These are phyloP conservation scores for Ocimum tenuiflorum DNA, from an alignment of 257 asterid species.

Conservation along the genomic window DNA sequence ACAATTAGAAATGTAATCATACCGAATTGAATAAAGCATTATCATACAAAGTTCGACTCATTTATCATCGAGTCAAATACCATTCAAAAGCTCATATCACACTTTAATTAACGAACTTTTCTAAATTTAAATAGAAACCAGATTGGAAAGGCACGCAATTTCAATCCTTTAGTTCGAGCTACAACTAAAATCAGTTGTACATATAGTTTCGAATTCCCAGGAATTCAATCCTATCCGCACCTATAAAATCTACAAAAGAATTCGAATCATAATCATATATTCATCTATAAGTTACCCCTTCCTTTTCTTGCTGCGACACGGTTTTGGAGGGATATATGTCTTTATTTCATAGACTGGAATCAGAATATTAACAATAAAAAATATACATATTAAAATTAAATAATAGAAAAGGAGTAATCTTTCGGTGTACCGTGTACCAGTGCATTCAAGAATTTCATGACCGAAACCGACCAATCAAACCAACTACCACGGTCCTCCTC, in stretches of 20 bases:
- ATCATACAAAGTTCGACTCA: too few relatives aligned
- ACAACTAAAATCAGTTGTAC: too few relatives aligned
- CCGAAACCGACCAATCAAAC: slow-evolving; percentile 17
- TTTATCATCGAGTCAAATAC: too few relatives aligned
- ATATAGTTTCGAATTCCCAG: not conserved
- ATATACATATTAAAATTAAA: not conserved
- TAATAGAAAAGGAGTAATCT: not conserved
- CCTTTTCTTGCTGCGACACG: not conserved
- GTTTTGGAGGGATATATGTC: too few relatives aligned
- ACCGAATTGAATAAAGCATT: too few relatives aligned
- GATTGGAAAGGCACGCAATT: too few relatives aligned
- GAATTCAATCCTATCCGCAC: not conserved
- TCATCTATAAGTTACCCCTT: not conserved
- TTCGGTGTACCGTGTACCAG: not conserved
- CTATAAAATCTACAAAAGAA: not conserved
- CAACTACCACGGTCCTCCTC: slow-evolving; percentile 16
- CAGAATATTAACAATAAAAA: not conserved
- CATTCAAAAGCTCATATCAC: too few relatives aligned
- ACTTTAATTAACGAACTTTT: too few relatives aligned
- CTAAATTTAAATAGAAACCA: too few relatives aligned
- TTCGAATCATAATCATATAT: not conserved
- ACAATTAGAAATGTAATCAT: too few relatives aligned
- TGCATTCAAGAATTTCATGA: slow-evolving; percentile 6
- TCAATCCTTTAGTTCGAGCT: too few relatives aligned
- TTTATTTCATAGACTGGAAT: too few relatives aligned